phyloP scores from a whole-genome alignment of 2,329 filamentous ascomycete species.

The Rhinocladiella mackenziei region DNA sequence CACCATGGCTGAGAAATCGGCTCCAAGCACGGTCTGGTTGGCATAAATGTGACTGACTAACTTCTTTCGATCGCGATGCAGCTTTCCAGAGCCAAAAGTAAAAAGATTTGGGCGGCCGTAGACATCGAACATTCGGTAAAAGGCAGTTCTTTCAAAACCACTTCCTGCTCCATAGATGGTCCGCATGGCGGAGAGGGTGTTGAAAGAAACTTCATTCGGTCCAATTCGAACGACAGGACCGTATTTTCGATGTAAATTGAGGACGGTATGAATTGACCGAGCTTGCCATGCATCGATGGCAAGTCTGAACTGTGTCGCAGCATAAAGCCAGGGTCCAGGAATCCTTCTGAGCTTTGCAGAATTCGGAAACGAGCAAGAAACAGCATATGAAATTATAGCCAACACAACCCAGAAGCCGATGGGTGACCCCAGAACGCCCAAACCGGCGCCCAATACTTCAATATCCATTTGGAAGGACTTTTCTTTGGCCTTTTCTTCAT shows the following conservation, averaged over 20 bases:
- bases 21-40: conserved; percentile 45
- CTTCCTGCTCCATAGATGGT: conserved; percentile 54
- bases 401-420: conserved; percentile 12
- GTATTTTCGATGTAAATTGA: conserved; percentile 44
- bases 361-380: conserved; percentile 2
- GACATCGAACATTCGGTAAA: conserved; percentile 55
- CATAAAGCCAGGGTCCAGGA: conserved; percentile 23
- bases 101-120: conserved; percentile 46
- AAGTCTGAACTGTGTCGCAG: conserved; percentile 21
- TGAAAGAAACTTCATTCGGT: conserved; percentile 47
- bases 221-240: conserved; percentile 48
- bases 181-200: conserved; percentile 45
- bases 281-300: conserved; percentile 25
- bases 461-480: conserved; percentile 2
- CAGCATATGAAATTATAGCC: conserved; percentile 5
- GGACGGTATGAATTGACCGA: conserved; percentile 22
- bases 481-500: too few relatives aligned
- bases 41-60: conserved; percentile 48
- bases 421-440: conserved; percentile 65
- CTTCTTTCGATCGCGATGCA: conserved; percentile 52
- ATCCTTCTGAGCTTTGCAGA: conserved; percentile 18
- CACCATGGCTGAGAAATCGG: conserved; percentile 35
- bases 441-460: conserved; percentile 72
- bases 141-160: conserved; percentile 48
- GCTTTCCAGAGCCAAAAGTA: conserved; percentile 44